These are phyloP conservation scores for Rutstroemia sp. DNA, from an alignment of 2,329 filamentous ascomycete genomes.

Conservation along the genomic window DNA sequence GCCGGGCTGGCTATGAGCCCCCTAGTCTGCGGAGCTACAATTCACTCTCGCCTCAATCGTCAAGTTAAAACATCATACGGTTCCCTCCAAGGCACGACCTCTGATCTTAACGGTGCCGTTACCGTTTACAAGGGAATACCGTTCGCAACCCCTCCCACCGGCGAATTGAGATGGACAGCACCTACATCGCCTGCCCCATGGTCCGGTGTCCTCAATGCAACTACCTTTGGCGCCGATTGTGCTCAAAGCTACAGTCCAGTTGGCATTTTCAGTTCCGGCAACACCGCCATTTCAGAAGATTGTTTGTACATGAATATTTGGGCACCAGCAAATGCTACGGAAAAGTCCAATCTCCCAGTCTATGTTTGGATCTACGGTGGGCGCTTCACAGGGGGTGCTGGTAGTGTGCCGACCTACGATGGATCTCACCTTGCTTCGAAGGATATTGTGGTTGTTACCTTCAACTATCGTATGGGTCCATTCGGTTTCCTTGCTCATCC, in stretches of 20 bases:
- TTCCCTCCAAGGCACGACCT: constrained; percentile 7
- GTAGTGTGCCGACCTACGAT: constrained; percentile 34
- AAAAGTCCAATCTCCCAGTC: constrained; percentile 30
- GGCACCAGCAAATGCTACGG: background rate
- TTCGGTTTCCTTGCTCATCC: constrained; percentile 22
- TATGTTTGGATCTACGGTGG: constrained; percentile 38
- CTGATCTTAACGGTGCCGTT: constrained; percentile 4
- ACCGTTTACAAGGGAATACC: constrained; percentile 12
- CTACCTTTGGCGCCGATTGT: constrained; percentile 10
- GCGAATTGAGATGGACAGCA: constrained; percentile 8
- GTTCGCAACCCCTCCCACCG: constrained; percentile 10
- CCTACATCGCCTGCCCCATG: constrained; percentile 4
- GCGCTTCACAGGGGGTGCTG: constrained; percentile 32
- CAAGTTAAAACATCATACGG: background rate
- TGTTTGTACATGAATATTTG: background rate
- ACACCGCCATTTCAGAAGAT: background rate
- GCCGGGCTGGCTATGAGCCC: background rate
- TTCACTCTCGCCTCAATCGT: background rate
- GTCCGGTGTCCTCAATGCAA: constrained; percentile 8
- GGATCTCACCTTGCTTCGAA: constrained; percentile 36
- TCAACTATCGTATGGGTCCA: constrained; percentile 38
- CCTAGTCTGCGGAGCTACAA: background rate
- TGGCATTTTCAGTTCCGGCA: constrained; percentile 16
- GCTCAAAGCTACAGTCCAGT: constrained; percentile 27
- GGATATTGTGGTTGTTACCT: constrained; percentile 36